Conservation (phyloP, 1,284 basidiomycete genomes). For the Volvariella volvacea region DNA sequence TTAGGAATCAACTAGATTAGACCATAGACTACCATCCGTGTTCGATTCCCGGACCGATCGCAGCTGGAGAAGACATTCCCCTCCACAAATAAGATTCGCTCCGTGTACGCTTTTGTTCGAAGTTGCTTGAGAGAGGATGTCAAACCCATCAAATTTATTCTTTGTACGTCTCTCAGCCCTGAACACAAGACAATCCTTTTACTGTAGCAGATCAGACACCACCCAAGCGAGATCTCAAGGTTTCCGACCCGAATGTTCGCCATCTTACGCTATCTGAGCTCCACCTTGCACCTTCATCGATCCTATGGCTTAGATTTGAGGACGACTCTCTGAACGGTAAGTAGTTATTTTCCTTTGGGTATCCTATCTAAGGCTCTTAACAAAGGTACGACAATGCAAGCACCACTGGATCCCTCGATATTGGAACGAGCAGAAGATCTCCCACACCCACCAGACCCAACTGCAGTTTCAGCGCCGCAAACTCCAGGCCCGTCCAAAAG, state of each 20-base stretch:
- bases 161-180: constrained; percentile 49
- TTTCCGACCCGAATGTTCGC: constrained; percentile 65
- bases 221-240: constrained; percentile 75
- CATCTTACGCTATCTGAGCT: constrained; percentile 64
- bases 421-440: constrained; percentile 54
- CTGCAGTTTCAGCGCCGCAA: constrained; percentile 10
- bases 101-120: constrained; percentile 80
- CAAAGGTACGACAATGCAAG: constrained; percentile 42
- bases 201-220: constrained; percentile 70
- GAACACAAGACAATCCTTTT: neutral
- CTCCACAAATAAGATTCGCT: constrained; percentile 69
- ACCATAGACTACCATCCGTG: constrained; percentile 68
- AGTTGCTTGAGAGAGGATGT: constrained; percentile 65
- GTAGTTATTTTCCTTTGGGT: constrained; percentile 10
- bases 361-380: neutral
- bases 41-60: constrained; percentile 76
- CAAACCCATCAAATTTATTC: constrained; percentile 70
- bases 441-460: constrained; percentile 30
- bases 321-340: constrained; percentile 67
- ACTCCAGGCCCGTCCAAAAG: constrained; percentile 11
- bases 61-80: constrained; percentile 77
- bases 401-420: constrained; percentile 59
- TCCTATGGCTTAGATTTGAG: constrained; percentile 72
- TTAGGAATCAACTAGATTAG: constrained; percentile 6
- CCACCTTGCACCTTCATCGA: constrained; percentile 72